Evolutionary conservation across 2,329 filamentous ascomycete genomes (phyloP).

Genomic region (Neocucurbitaria cava): DNA sequence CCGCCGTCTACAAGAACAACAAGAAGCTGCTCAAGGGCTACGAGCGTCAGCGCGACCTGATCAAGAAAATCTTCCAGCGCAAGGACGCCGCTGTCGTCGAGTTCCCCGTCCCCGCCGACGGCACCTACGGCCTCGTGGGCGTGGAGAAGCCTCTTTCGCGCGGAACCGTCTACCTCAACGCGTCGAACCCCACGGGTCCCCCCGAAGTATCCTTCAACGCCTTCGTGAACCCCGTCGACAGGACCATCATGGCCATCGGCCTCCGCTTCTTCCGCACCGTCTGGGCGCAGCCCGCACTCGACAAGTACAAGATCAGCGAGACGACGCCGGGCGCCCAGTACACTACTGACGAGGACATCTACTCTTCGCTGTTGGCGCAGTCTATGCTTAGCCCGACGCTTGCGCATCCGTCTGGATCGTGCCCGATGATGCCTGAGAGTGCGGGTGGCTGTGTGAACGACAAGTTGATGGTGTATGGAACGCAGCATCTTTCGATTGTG

Average conservation of each 20-base stretch:
- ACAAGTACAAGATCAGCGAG: constrained; percentile 29
- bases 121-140: constrained; percentile 30
- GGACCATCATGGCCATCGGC: constrained; percentile 38
- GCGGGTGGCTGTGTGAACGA: constrained; percentile 37
- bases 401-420: constrained; percentile 41
- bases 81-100: constrained; percentile 32
- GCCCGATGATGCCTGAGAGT: constrained; percentile 36
- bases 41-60: constrained; percentile 29
- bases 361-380: constrained; percentile 24
- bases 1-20: constrained; percentile 30
- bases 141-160: constrained; percentile 43
- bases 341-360: constrained; percentile 30
- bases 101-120: constrained; percentile 47
- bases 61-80: constrained; percentile 30
- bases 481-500: constrained; percentile 32
- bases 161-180: constrained; percentile 45
- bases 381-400: constrained; percentile 31
- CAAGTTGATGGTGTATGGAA: constrained; percentile 41
- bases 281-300: constrained; percentile 35
- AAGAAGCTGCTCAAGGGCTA: constrained; percentile 29
- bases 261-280: constrained; percentile 44
- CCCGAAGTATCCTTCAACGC: constrained; percentile 36
- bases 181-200: constrained; percentile 36
- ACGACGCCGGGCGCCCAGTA: constrained; percentile 30
- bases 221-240: constrained; percentile 36